phyloP scores from a whole-genome alignment of 169 alveolate genomes.

The Plasmodium sp. region DNA sequence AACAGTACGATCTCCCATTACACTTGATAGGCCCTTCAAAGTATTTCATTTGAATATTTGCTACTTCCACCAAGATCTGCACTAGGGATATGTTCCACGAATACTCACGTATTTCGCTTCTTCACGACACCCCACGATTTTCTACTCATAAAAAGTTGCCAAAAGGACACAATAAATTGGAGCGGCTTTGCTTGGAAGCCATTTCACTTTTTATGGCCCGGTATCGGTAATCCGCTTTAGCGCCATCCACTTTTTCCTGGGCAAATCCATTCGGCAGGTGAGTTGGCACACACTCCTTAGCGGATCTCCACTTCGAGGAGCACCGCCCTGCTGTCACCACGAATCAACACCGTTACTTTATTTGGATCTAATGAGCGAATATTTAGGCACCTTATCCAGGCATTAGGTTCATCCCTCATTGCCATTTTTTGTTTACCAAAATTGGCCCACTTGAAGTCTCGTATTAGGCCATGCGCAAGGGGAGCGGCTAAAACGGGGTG shows the following conservation, averaged over 20 bases:
- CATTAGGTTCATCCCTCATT: conserved; percentile 94
- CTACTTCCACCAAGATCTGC: conserved; percentile 96
- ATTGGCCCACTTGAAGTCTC: conserved; percentile 92
- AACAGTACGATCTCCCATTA: neutral
- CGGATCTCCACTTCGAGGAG: conserved; percentile 94
- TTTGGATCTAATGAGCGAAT: conserved; percentile 91
- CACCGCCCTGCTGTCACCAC: conserved; percentile 94
- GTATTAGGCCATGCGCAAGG: conserved; percentile 41
- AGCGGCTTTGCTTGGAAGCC: neutral
- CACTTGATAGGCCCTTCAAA: conserved; percentile 84
- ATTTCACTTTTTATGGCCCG: conserved; percentile 79
- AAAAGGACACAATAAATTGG: neutral
- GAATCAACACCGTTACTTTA: conserved; percentile 89
- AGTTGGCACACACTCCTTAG: conserved; percentile 94
- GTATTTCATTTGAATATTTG: conserved; percentile 90
- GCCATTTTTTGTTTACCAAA: conserved; percentile 93
- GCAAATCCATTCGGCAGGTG: conserved; percentile 94
- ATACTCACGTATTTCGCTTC: conserved; percentile 93
- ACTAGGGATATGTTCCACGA: conserved; percentile 92
- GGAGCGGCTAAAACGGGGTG: too few species aligned
- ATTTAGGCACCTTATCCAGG: conserved; percentile 92
- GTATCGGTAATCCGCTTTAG: conserved; percentile 93
- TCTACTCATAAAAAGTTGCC: conserved; percentile 23
- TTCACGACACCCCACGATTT: conserved; percentile 79
- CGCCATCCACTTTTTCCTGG: conserved; percentile 92